These are phyloP conservation scores for Dissoconium aciculare DNA, from an alignment of 2,329 filamentous ascomycete genomes.

Conservation along the genomic window DNA sequence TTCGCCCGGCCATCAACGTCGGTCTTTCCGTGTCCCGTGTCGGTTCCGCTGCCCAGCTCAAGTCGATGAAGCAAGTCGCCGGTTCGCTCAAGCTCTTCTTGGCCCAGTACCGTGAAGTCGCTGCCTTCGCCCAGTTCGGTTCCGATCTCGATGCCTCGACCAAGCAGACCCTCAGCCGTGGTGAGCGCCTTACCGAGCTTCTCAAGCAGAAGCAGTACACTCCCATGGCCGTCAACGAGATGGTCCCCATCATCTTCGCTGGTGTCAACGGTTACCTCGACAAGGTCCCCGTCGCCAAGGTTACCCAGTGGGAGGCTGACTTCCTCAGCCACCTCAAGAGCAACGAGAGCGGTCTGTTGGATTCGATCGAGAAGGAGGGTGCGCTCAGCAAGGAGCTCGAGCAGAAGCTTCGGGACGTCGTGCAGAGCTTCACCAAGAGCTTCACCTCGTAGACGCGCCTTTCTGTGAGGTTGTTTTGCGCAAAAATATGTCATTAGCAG, in stretches of 20 bases:
- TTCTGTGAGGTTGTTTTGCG: no score
- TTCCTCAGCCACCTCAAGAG: slow-evolving; percentile 84
- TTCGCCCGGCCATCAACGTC: slow-evolving; percentile 99
- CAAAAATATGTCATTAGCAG: no score
- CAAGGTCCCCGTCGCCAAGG: slow-evolving; percentile 73
- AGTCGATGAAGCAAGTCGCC: slow-evolving; percentile 99
- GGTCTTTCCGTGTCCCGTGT: slow-evolving; percentile 99
- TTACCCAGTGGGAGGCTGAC: slow-evolving; percentile 86
- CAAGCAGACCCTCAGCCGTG: slow-evolving; percentile 95
- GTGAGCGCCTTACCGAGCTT: slow-evolving; percentile 96
- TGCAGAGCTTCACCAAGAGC: slow-evolving; percentile 79
- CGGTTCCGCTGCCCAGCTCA: slow-evolving; percentile 97
- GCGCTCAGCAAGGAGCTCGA: slow-evolving; percentile 89
- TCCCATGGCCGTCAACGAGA: slow-evolving; percentile 97
- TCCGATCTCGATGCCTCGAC: slow-evolving; percentile 97
- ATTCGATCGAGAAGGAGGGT: slow-evolving; percentile 89
- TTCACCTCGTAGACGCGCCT: slow-evolving; percentile 40
- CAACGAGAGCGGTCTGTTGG: slow-evolving; percentile 72
- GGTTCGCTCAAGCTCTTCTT: slow-evolving; percentile 99
- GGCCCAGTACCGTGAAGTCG: slow-evolving; percentile 99
- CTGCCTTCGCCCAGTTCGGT: slow-evolving; percentile 99
- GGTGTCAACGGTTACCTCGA: slow-evolving; percentile 98
- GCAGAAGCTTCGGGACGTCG: slow-evolving; percentile 62
- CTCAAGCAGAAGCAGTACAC: slow-evolving; percentile 99
- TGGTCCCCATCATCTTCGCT: slow-evolving; percentile 98